Conservation (phyloP, 164 flowering plant species). For the Echeveria elegans region DNA sequence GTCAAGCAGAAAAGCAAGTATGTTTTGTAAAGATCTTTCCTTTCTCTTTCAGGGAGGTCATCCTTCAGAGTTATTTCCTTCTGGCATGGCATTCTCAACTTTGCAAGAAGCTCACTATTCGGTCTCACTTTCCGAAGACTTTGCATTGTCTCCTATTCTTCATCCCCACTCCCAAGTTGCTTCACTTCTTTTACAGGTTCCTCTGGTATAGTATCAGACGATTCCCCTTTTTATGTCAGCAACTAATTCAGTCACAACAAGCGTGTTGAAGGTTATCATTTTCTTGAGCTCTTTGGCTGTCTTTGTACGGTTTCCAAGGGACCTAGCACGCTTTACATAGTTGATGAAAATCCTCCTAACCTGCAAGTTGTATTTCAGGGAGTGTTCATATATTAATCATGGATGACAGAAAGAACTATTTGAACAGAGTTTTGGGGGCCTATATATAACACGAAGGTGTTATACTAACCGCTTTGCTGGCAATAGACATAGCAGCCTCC, state of each 20-base stretch:
- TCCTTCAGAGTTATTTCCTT: conserved; percentile 83
- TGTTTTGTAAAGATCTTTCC: conserved; percentile 71
- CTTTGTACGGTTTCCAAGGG: conserved; percentile 56
- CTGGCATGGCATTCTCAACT: conserved; percentile 54
- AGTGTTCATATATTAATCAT: neutral
- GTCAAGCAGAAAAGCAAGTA: conserved; percentile 69
- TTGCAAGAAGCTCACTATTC: conserved; percentile 36
- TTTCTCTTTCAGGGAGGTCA: conserved; percentile 71
- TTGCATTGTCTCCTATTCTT: conserved; percentile 71
- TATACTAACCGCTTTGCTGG: conserved; percentile 83
- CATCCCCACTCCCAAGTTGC: conserved; percentile 29
- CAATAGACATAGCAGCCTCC: conserved; percentile 87
- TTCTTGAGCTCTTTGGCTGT: conserved; percentile 80
- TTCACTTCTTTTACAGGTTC: conserved; percentile 30
- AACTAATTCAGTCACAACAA: conserved; percentile 74
- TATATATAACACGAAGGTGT: neutral
- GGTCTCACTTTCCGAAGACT: conserved; percentile 60
- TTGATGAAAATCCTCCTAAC: conserved; percentile 58
- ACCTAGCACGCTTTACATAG: conserved; percentile 57
- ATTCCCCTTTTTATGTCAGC: conserved; percentile 90
- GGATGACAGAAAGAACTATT: neutral
- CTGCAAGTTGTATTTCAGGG: conserved; percentile 25
- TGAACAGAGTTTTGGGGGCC: neutral
- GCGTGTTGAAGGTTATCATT: conserved; percentile 72
- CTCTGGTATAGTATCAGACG: conserved; percentile 30